phyloP scores from a whole-genome alignment of 305 asterid species.

The Lippia alba region DNA sequence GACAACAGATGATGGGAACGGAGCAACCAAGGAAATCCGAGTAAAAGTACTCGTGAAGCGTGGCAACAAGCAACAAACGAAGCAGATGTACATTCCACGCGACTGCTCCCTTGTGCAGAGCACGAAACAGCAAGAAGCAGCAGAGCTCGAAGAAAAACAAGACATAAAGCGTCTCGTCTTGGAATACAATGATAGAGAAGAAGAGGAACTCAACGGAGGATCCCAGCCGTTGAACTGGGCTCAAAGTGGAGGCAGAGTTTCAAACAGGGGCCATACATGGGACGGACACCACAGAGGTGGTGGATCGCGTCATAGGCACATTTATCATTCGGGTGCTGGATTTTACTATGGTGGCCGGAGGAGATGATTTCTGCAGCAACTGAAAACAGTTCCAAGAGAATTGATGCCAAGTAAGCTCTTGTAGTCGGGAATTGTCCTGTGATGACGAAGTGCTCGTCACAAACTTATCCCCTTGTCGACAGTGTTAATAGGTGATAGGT shows the following conservation, averaged over 20 bases:
- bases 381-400: not conserved
- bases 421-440: too few species aligned
- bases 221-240: slow-evolving; percentile 62
- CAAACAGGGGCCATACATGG: slow-evolving; percentile 68
- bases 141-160: slow-evolving; percentile 97
- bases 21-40: slow-evolving; percentile 74
- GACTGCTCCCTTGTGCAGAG: slow-evolving; percentile 95
- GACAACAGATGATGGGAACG: slow-evolving; percentile 68
- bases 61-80: slow-evolving; percentile 93
- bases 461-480: too few species aligned
- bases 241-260: slow-evolving; percentile 71
- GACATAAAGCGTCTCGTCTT: slow-evolving; percentile 90
- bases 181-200: slow-evolving; percentile 96
- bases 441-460: too few species aligned
- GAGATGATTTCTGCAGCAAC: slow-evolving; percentile 41
- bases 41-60: slow-evolving; percentile 97
- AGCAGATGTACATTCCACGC: slow-evolving; percentile 90
- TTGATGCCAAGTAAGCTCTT: not conserved
- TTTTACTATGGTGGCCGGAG: slow-evolving; percentile 79
- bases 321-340: slow-evolving; percentile 87
- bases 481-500: not conserved
- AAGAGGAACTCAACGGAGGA: slow-evolving; percentile 89
- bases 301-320: slow-evolving; percentile 74
- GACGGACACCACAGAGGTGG: slow-evolving; percentile 69
- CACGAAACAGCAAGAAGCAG: slow-evolving; percentile 97